Evolutionary conservation across 2,329 filamentous ascomycete genomes (phyloP).

Genomic region (Colletotrichum australisinense): DNA sequence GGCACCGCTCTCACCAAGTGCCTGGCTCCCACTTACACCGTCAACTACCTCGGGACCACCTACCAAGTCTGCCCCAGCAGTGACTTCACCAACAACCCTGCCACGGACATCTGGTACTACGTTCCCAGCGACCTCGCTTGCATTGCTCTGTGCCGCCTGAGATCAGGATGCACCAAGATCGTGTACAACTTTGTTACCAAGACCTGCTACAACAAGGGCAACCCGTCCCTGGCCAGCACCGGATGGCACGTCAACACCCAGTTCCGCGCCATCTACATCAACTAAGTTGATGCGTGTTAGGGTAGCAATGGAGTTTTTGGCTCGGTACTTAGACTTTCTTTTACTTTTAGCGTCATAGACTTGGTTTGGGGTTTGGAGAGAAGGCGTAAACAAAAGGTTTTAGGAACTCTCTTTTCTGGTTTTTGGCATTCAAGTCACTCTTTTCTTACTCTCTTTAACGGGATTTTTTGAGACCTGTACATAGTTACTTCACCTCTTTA

Average conservation of each 20-base stretch:
- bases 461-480: neutral
- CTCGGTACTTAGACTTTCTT: neutral
- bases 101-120: slow-evolving; percentile 16
- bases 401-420: neutral
- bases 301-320: neutral
- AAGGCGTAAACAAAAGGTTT: neutral
- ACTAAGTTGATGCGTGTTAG: neutral
- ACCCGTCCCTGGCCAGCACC: slow-evolving; percentile 4
- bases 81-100: slow-evolving; percentile 24
- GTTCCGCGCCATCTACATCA: slow-evolving; percentile 21
- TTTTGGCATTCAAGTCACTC: neutral
- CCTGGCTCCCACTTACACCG: slow-evolving; percentile 11
- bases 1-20: slow-evolving; percentile 13
- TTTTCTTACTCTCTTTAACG: neutral
- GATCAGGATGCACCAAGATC: slow-evolving; percentile 17
- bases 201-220: slow-evolving; percentile 29
- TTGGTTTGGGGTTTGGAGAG: neutral
- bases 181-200: slow-evolving; percentile 15
- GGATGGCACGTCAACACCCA: slow-evolving; percentile 22
- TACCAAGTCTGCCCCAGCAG: slow-evolving; percentile 23
- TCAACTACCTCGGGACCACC: neutral
- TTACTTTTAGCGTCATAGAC: neutral
- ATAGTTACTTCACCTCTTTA: neutral
- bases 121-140: slow-evolving; percentile 2
- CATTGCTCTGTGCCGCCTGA: neutral